phyloP scores from a whole-genome alignment of 192 early-diverging fungal species.

The Linnemannia zychae region DNA sequence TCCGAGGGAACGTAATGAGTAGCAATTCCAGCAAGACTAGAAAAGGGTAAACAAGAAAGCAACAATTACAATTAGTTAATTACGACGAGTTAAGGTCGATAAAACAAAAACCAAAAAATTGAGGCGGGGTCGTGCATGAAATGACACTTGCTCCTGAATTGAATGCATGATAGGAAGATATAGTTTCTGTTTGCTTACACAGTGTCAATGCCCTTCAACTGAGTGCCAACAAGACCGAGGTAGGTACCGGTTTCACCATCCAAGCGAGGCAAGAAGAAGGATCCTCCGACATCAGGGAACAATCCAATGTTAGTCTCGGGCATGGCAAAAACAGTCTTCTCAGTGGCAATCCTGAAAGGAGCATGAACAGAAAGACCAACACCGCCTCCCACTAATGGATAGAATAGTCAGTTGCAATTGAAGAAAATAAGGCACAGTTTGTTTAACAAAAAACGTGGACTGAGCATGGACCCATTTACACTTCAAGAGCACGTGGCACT shows the following conservation, averaged over 20 bases:
- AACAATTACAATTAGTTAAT: not conserved
- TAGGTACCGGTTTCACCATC: slow-evolving; percentile 96
- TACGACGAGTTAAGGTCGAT: not conserved
- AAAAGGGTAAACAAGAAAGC: not conserved
- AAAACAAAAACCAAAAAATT: not conserved
- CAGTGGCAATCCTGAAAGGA: slow-evolving; percentile 96
- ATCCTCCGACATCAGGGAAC: slow-evolving; percentile 96
- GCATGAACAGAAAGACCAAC: slow-evolving; percentile 96
- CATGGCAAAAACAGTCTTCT: slow-evolving; percentile 97
- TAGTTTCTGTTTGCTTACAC: slow-evolving; percentile 65
- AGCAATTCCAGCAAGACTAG: slow-evolving; percentile 89
- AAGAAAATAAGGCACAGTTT: not conserved
- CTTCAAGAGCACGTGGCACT: not conserved
- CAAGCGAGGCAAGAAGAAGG: slow-evolving; percentile 94
- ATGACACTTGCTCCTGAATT: not conserved
- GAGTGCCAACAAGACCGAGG: slow-evolving; percentile 88
- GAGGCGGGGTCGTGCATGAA: not conserved
- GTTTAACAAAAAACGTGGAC: slow-evolving; percentile 3
- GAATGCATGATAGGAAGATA: not conserved
- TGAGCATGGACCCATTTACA: not conserved
- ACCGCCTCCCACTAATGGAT: slow-evolving; percentile 92
- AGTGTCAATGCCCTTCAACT: slow-evolving; percentile 86
- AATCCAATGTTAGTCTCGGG: slow-evolving; percentile 97
- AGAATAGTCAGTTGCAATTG: slow-evolving; percentile 6
- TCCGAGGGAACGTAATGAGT: slow-evolving; percentile 96